phyloP scores from a whole-genome alignment of 2,329 filamentous ascomycete species.

The Helicocarpus griseus region DNA sequence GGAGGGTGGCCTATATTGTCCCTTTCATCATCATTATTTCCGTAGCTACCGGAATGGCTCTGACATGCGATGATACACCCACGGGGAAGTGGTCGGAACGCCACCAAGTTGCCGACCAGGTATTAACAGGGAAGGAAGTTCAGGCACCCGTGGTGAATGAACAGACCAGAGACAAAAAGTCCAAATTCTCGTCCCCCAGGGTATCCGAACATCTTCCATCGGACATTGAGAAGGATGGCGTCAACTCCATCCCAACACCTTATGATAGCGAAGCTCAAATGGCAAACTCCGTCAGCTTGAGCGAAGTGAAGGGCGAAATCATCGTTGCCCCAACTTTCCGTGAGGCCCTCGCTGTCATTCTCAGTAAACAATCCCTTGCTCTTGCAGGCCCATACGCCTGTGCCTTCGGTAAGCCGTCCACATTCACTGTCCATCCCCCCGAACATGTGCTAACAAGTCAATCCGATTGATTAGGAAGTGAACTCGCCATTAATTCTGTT shows the following conservation, averaged over 20 bases:
- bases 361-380: slow-evolving; percentile 50
- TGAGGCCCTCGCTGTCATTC: slow-evolving; percentile 51
- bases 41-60: slow-evolving; percentile 58
- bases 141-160: slow-evolving; percentile 19
- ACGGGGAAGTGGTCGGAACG: slow-evolving; percentile 73
- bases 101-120: slow-evolving; percentile 45
- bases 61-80: slow-evolving; percentile 72
- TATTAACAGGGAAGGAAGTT: slow-evolving; percentile 10
- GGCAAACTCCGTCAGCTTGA: slow-evolving; percentile 42
- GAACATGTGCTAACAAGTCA: too few relatives aligned
- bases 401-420: slow-evolving; percentile 40
- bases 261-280: slow-evolving; percentile 38
- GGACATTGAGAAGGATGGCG: slow-evolving; percentile 12
- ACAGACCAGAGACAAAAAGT: slow-evolving; percentile 17
- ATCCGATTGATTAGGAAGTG: slow-evolving; percentile 22
- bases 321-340: slow-evolving; percentile 52
- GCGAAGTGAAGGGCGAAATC: slow-evolving; percentile 48
- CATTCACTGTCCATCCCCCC: too few relatives aligned
- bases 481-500: slow-evolving; percentile 52
- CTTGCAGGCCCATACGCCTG: slow-evolving; percentile 48
- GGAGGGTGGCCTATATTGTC: slow-evolving; percentile 77
- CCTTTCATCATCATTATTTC: slow-evolving; percentile 66
- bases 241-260: not conserved
- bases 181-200: slow-evolving; percentile 17
- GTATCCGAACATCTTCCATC: slow-evolving; percentile 26